Evolutionary conservation across 139 green algal genomes (phyloP).

Genomic region (Raphidocelis subcapitata): DNA sequence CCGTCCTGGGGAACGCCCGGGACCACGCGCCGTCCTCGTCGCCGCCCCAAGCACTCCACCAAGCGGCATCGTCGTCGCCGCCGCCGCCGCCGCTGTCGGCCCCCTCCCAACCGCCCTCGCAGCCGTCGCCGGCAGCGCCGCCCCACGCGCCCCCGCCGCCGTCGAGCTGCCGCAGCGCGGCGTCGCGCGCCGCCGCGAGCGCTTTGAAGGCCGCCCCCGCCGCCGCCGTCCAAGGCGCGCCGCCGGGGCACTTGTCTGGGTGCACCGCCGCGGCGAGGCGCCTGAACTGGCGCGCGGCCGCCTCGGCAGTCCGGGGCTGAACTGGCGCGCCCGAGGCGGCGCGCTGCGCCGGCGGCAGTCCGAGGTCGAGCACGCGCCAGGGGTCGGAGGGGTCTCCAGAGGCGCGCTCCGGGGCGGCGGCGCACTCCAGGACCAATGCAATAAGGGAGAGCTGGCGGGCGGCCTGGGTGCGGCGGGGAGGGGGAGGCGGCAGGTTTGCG

Average conservation of each 20-base stretch:
- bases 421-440: too few relatives aligned
- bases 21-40: constrained; percentile 1
- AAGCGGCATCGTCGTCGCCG: neutral
- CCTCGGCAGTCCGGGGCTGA: neutral
- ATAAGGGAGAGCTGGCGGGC: too few relatives aligned
- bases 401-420: too few relatives aligned
- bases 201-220: constrained; percentile 26
- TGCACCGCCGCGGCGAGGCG: constrained; percentile 36
- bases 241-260: constrained; percentile 37
- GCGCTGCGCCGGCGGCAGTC: too few relatives aligned
- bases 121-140: neutral
- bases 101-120: neutral
- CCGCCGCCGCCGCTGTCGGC: neutral
- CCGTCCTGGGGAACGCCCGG: constrained; percentile 1
- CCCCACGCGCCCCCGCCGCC: neutral
- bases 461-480: too few relatives aligned
- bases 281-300: constrained; percentile 16
- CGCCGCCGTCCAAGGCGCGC: neutral
- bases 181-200: constrained; percentile 11
- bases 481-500: too few relatives aligned
- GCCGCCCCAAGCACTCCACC: constrained; percentile 15
- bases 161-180: constrained; percentile 2
- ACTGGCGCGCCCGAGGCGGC: neutral
- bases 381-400: too few relatives aligned
- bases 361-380: too few relatives aligned